Conservation (phyloP, 192 early-diverging fungal species). For the Rhizoclosmatium sp. region DNA sequence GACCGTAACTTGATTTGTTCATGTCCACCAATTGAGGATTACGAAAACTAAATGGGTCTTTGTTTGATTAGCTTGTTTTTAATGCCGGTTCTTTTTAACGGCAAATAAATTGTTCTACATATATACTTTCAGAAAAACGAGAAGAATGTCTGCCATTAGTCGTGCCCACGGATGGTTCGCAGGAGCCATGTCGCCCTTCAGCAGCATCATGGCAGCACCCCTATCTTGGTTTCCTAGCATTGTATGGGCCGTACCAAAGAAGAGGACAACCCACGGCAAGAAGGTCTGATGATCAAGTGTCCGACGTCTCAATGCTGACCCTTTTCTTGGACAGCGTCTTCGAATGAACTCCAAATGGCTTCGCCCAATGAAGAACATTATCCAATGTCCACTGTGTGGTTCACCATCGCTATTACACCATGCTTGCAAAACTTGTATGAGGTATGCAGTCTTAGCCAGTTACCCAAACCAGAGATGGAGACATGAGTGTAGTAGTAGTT, state of each 20-base stretch:
- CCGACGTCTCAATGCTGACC: slow-evolving; percentile 41
- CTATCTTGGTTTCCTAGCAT: slow-evolving; percentile 59
- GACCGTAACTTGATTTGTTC: slow-evolving; percentile 94
- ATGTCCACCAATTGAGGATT: slow-evolving; percentile 91
- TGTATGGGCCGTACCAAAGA: slow-evolving; percentile 89
- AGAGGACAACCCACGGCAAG: slow-evolving; percentile 90
- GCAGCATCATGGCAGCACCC: slow-evolving; percentile 11
- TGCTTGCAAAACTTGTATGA: slow-evolving; percentile 63
- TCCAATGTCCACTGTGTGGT: slow-evolving; percentile 80
- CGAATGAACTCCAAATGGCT: slow-evolving; percentile 57
- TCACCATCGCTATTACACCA: slow-evolving; percentile 76
- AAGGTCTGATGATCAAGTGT: slow-evolving; percentile 58
- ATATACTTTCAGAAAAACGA: not conserved
- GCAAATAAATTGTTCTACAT: not conserved
- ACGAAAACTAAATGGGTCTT: slow-evolving; percentile 44
- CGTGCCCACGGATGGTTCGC: not conserved
- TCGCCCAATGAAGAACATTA: slow-evolving; percentile 52
- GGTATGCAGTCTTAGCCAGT: not conserved
- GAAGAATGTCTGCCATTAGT: not conserved
- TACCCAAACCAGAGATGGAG: too few species aligned
- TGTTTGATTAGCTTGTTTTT: not conserved
- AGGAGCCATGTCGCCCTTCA: slow-evolving; percentile 17
- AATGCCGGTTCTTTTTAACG: not conserved
- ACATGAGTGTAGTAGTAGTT: too few species aligned
- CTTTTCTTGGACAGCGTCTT: slow-evolving; percentile 43